These are phyloP conservation scores for Juncus effusus DNA, from an alignment of 176 grass and related monocot genomes.

Conservation along the genomic window DNA sequence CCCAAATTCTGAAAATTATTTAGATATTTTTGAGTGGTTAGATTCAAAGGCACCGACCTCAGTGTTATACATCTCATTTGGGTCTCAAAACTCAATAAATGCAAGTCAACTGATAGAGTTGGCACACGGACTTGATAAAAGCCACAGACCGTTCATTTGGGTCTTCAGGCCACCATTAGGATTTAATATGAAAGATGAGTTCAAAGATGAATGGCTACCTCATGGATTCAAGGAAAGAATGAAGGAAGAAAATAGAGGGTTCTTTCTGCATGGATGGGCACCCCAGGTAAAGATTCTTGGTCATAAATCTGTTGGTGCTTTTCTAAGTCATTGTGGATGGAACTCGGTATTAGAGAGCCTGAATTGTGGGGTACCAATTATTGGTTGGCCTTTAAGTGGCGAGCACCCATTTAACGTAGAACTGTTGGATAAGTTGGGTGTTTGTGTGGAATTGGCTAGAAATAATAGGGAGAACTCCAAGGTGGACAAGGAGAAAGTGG, in stretches of 20 bases:
- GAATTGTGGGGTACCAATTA: constrained; percentile 20
- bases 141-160: constrained; percentile 24
- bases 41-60: constrained; percentile 23
- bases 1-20: neutral
- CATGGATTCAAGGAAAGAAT: constrained; percentile 26
- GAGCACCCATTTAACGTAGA: constrained; percentile 21
- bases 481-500: neutral
- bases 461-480: constrained; percentile 1
- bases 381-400: constrained; percentile 15
- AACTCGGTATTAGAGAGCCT: constrained; percentile 28
- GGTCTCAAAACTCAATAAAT: constrained; percentile 25
- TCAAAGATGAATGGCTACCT: constrained; percentile 25
- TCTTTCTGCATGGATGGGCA: constrained; percentile 18
- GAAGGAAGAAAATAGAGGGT: neutral
- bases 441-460: constrained; percentile 12
- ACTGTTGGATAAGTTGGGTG: neutral
- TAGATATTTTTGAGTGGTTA: constrained; percentile 21
- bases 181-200: constrained; percentile 14
- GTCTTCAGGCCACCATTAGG: constrained; percentile 20
- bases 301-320: constrained; percentile 22
- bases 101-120: constrained; percentile 23
- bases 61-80: constrained; percentile 31
- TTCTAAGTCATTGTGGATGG: constrained; percentile 35
- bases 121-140: constrained; percentile 23
- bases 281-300: constrained; percentile 22